phyloP scores from a whole-genome alignment of 441 rosid genomes.

The Brassica hybrid region DNA sequence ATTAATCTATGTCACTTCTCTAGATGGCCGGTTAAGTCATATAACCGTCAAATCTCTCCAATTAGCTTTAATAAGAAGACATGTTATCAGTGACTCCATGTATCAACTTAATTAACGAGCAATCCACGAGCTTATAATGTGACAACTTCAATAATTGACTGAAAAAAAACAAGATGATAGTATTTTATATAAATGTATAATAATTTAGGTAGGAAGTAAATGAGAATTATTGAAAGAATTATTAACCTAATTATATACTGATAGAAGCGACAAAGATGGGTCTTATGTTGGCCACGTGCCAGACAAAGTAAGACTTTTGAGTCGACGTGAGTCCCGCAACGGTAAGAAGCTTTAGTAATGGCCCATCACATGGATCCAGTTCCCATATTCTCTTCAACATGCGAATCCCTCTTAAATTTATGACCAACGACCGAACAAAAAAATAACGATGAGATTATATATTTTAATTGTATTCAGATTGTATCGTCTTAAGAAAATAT shows the following conservation, averaged over 20 bases:
- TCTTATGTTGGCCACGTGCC: constrained; percentile 44
- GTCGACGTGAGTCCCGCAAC: constrained; percentile 33
- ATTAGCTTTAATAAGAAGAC: constrained; percentile 14
- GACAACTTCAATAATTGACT: constrained; percentile 26
- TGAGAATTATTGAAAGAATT: constrained; percentile 33
- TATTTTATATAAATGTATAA: not conserved
- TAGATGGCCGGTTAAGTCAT: constrained; percentile 15
- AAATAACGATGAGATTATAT: not conserved
- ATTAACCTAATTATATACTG: constrained; percentile 18
- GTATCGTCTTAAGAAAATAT: not conserved
- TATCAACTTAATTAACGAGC: constrained; percentile 26
- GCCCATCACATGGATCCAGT: constrained; percentile 47
- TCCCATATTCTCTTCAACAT: constrained; percentile 45
- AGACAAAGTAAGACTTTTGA: constrained; percentile 44
- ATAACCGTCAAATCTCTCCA: constrained; percentile 26
- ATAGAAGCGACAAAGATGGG: constrained; percentile 38
- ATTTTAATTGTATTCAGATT: not conserved
- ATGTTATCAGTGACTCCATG: not conserved
- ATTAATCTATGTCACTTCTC: not conserved
- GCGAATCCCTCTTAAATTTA: constrained; percentile 34
- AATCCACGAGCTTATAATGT: constrained; percentile 34
- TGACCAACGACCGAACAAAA: constrained; percentile 22
- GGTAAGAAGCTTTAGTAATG: constrained; percentile 44
- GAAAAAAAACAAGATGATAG: not conserved
- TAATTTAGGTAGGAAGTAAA: constrained; percentile 33